phyloP scores from a whole-genome alignment of 768 basidiomycete genomes.

The Agaricus blazei region DNA sequence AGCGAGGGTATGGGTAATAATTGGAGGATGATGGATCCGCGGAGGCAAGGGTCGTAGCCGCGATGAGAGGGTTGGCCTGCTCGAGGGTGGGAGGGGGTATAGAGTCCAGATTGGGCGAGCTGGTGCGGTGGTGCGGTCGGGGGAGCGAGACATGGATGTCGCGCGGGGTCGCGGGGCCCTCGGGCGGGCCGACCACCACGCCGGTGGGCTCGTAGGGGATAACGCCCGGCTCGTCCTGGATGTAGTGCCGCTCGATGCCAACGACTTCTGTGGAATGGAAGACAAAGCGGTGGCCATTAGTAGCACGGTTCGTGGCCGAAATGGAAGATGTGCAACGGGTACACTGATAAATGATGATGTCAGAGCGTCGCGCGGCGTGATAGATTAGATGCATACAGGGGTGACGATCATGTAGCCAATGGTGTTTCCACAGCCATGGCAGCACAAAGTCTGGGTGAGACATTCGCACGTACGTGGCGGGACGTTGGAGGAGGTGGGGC shows the following conservation, averaged over 20 bases:
- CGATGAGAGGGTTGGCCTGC: slow-evolving; percentile 24
- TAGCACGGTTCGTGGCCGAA: slow-evolving; percentile 59
- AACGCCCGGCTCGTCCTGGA: slow-evolving; percentile 60
- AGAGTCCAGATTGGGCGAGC: slow-evolving; percentile 27
- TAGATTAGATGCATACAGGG: slow-evolving; percentile 35
- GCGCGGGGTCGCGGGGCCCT: neutral
- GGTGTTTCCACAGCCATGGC: slow-evolving; percentile 69
- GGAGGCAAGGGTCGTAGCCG: slow-evolving; percentile 19
- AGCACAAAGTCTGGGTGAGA: slow-evolving; percentile 75
- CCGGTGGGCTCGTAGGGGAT: slow-evolving; percentile 33
- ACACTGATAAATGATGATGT: slow-evolving; percentile 35
- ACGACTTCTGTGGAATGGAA: slow-evolving; percentile 72
- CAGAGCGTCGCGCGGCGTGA: neutral
- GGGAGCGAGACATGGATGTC: slow-evolving; percentile 10
- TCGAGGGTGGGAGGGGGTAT: slow-evolving; percentile 36
- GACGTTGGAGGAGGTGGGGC: slow-evolving; percentile 23
- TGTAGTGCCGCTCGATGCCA: slow-evolving; percentile 59
- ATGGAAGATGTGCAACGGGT: slow-evolving; percentile 69
- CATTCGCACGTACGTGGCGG: slow-evolving; percentile 73
- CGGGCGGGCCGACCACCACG: slow-evolving; percentile 6
- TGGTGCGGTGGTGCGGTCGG: slow-evolving; percentile 18
- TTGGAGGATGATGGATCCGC: slow-evolving; percentile 17
- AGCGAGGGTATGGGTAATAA: slow-evolving; percentile 8
- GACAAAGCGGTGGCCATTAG: slow-evolving; percentile 84
- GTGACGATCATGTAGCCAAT: slow-evolving; percentile 81